Percentiles rank a stretch among this genome's conserved stretches.
phyloP scores from a whole-genome alignment of 768 basidiomycete genomes.

The Auricularia heimuer region DNA sequence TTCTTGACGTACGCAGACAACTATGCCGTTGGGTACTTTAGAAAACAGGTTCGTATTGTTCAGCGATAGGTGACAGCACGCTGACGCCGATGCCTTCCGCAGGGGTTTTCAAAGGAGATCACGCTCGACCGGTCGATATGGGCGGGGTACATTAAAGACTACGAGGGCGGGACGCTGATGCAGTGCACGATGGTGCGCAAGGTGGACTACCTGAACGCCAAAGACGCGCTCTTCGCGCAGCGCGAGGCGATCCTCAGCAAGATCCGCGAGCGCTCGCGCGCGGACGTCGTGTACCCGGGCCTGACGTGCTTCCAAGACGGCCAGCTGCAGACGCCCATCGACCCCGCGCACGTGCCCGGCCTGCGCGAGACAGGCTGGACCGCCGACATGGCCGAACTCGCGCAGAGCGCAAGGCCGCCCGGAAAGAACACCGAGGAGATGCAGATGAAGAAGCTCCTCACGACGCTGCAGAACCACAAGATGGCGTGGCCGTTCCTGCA shows the following conservation, averaged over 20 bases:
- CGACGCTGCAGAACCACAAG: constrained; percentile 67
- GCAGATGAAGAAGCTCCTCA: constrained; percentile 63
- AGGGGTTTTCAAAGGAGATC: constrained; percentile 94
- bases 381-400: constrained; percentile 55
- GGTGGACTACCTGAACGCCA: constrained; percentile 80
- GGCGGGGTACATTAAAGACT: constrained; percentile 99
- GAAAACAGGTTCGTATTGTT: constrained; percentile 55
- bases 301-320: constrained; percentile 28
- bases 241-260: constrained; percentile 84
- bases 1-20: constrained; percentile 99
- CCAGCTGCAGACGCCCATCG: constrained; percentile 21
- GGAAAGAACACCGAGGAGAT: constrained; percentile 2
- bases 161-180: constrained; percentile 99
- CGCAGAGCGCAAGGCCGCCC: background rate
- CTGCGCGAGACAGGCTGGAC: constrained; percentile 92
- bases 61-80: background rate
- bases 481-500: constrained; percentile 79
- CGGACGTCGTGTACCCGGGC: constrained; percentile 79
- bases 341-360: constrained; percentile 80
- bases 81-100: background rate
- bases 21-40: constrained; percentile 98
- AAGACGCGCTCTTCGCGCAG: constrained; percentile 64
- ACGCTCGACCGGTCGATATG: constrained; percentile 82
- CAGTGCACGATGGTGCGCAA: constrained; percentile 93
- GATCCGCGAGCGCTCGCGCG: constrained; percentile 76